phyloP scores from a whole-genome alignment of 2,329 filamentous ascomycete species.

The Penicillium sp. region DNA sequence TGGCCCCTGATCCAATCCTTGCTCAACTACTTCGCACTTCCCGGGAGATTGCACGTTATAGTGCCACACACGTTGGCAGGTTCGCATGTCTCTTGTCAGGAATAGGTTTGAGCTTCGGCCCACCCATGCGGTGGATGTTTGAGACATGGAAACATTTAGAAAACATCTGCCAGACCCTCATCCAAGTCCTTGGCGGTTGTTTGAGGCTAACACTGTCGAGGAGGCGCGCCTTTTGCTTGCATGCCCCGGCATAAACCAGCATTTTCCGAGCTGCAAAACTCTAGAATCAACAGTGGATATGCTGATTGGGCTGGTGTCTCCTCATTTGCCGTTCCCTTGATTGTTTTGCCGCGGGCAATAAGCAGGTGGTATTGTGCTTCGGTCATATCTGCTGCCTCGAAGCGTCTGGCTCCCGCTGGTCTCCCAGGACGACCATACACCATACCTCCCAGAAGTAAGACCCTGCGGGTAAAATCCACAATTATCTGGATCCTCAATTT shows the following conservation, averaged over 20 bases:
- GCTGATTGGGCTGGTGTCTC: background rate
- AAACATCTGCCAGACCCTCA: background rate
- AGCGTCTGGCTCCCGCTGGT: background rate
- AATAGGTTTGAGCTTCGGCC: background rate
- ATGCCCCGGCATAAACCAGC: background rate
- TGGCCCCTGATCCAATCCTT: background rate
- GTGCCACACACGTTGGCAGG: background rate
- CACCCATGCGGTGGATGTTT: background rate
- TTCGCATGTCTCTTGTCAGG: background rate
- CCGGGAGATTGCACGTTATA: background rate
- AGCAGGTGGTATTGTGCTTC: conserved; percentile 3
- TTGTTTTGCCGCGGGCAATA: background rate
- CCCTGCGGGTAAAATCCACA: background rate
- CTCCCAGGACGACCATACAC: background rate
- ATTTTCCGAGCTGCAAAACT: background rate
- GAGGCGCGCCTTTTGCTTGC: background rate
- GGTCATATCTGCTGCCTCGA: background rate
- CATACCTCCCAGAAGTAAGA: background rate
- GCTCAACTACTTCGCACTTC: background rate
- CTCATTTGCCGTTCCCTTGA: background rate
- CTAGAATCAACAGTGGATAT: background rate
- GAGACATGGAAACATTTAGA: background rate
- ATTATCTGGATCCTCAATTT: conserved; percentile 1
- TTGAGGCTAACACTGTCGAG: background rate
- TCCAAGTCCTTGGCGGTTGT: background rate